Evolutionary conservation across 1,284 basidiomycete genomes (phyloP).

Genomic region (Tetrapyrgos nigripes): DNA sequence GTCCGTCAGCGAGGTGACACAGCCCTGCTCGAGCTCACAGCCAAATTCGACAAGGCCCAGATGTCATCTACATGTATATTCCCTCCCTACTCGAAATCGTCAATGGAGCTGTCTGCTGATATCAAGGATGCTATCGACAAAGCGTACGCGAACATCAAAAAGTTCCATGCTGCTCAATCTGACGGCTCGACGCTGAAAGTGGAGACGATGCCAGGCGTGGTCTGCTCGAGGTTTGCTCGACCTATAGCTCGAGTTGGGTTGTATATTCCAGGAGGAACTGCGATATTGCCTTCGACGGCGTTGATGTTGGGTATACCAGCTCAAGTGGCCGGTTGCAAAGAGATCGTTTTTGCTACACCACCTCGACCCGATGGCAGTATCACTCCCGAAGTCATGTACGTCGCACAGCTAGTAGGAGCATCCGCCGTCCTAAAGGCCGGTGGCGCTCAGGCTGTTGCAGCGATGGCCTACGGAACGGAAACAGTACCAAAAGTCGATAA

Average conservation of each 20-base stretch:
- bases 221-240: conserved; percentile 92
- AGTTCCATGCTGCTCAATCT: conserved; percentile 89
- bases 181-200: conserved; percentile 79
- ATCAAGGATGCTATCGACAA: conserved; percentile 89
- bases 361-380: conserved; percentile 91
- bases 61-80: conserved; percentile 68
- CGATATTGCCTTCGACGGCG: conserved; percentile 95
- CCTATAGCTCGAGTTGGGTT: conserved; percentile 95
- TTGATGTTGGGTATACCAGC: conserved; percentile 99
- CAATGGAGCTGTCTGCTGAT: conserved; percentile 62
- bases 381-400: conserved; percentile 95
- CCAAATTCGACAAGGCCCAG: conserved; percentile 89
- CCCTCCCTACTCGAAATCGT: conserved; percentile 70
- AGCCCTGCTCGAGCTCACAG: conserved; percentile 89
- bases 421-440: conserved; percentile 92
- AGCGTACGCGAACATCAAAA: conserved; percentile 92
- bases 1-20: conserved; percentile 88
- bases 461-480: conserved; percentile 95
- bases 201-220: conserved; percentile 98
- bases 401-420: conserved; percentile 88
- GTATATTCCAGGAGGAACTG: conserved; percentile 98
- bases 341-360: conserved; percentile 95
- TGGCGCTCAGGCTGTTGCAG: conserved; percentile 97
- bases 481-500: conserved; percentile 99
- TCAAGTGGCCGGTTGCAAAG: conserved; percentile 94